Evolutionary conservation across 148 eudicot species (phyloP).

Genomic region (Fagopyrum tataricum): DNA sequence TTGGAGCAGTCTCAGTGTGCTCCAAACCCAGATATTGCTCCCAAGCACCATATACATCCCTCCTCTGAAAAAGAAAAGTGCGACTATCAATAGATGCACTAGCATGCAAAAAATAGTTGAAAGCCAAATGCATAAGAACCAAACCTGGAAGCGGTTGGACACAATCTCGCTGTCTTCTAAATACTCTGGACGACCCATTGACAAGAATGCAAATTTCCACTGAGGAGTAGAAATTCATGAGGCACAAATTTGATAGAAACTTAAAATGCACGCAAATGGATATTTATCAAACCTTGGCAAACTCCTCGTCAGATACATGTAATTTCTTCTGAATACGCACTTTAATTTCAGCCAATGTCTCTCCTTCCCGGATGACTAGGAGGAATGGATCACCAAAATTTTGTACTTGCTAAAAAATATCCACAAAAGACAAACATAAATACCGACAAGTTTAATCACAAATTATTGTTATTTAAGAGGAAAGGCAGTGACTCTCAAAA

Average conservation of each 20-base stretch:
- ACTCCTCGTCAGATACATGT: conserved; percentile 82
- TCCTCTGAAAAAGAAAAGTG: conserved; percentile 33
- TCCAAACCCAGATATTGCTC: conserved; percentile 96
- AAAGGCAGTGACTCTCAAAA: background rate
- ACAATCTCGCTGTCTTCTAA: conserved; percentile 75
- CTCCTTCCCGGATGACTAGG: conserved; percentile 80
- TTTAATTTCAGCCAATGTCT: conserved; percentile 80
- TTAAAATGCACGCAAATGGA: background rate
- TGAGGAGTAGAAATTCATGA: conserved; percentile 18
- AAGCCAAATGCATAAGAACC: background rate
- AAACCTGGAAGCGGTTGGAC: conserved; percentile 85
- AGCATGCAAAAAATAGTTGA: background rate
- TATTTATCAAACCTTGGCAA: conserved; percentile 57
- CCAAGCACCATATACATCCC: conserved; percentile 83
- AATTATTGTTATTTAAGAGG: background rate
- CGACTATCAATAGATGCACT: background rate
- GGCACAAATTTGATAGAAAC: background rate
- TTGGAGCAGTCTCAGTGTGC: conserved; percentile 67
- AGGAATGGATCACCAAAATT: conserved; percentile 97
- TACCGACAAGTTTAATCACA: background rate
- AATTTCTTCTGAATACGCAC: conserved; percentile 75
- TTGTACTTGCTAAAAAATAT: conserved; percentile 58
- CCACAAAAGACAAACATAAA: background rate
- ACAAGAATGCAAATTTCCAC: conserved; percentile 96
- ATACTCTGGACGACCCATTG: conserved; percentile 90